Percentiles rank a stretch among this genome's conserved stretches.
Conservation (phyloP, 192 early-diverging fungal genomes). For the Physocladia obscura region DNA sequence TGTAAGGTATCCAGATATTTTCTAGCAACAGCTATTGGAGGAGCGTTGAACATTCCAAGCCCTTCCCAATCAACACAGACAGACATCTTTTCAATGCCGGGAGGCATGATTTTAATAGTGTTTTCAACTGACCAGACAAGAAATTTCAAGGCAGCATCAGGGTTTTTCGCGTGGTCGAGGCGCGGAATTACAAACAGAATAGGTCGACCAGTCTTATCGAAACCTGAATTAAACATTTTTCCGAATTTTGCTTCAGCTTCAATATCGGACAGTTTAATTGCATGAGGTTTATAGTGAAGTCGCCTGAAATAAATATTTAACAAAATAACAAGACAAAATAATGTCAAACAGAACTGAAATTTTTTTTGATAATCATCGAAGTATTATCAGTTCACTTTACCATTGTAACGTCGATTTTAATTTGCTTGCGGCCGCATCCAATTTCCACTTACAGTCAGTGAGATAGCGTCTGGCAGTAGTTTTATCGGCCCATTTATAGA, state of each 20-base stretch:
- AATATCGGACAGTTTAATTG: slow-evolving; percentile 67
- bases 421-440: neutral
- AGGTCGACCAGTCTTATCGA: slow-evolving; percentile 7
- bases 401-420: slow-evolving; percentile 3
- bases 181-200: slow-evolving; percentile 55
- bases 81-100: slow-evolving; percentile 70
- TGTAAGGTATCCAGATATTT: slow-evolving; percentile 74
- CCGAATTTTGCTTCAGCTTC: slow-evolving; percentile 75
- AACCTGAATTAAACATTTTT: slow-evolving; percentile 81
- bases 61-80: slow-evolving; percentile 83
- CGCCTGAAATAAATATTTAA: slow-evolving; percentile 49
- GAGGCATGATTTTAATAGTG: slow-evolving; percentile 66
- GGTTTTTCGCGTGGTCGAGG: slow-evolving; percentile 73
- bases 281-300: slow-evolving; percentile 64
- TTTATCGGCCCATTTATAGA: neutral
- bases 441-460: neutral
- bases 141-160: slow-evolving; percentile 70
- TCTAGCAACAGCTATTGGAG: slow-evolving; percentile 36
- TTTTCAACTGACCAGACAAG: slow-evolving; percentile 78
- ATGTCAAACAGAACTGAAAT: neutral
- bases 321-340: neutral
- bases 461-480: neutral
- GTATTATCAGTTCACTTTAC: neutral
- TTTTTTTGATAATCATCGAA: neutral
- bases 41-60: slow-evolving; percentile 69